These are phyloP conservation scores for Gossypium raimondii DNA, from an alignment of 345 rosid species.

Conservation along the genomic window DNA sequence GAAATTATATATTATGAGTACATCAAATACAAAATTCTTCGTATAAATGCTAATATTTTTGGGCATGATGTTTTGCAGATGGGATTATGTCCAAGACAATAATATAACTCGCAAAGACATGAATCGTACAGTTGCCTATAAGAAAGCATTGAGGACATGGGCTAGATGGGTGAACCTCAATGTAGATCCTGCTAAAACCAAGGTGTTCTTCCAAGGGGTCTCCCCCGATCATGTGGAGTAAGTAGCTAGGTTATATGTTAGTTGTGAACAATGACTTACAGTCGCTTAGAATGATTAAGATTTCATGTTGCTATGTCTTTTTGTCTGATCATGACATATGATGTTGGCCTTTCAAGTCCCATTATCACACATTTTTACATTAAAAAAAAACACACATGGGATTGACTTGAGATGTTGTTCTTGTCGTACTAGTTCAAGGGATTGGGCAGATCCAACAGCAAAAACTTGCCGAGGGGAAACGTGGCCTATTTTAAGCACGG, in stretches of 20 bases:
- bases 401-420: background rate
- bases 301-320: no score
- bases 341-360: no score
- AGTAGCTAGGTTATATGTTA: background rate
- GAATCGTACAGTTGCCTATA: background rate
- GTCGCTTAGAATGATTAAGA: background rate
- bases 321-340: no score
- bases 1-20: no score
- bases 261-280: background rate
- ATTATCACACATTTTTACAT: no score
- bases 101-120: background rate
- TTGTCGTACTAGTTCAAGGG: slow-evolving; percentile 25
- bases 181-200: background rate
- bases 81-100: slow-evolving; percentile 30
- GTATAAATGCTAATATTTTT: background rate
- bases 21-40: no score
- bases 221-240: background rate
- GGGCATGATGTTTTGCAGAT: slow-evolving; percentile 18
- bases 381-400: background rate
- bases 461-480: slow-evolving; percentile 34
- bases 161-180: background rate
- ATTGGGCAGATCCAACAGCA: slow-evolving; percentile 26
- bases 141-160: background rate
- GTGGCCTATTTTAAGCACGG: slow-evolving; percentile 13
- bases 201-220: background rate